Base-by-base conservation (phyloP, 1,284 basidiomycete genomes). In the Tylopilus orsonianus region DNA sequence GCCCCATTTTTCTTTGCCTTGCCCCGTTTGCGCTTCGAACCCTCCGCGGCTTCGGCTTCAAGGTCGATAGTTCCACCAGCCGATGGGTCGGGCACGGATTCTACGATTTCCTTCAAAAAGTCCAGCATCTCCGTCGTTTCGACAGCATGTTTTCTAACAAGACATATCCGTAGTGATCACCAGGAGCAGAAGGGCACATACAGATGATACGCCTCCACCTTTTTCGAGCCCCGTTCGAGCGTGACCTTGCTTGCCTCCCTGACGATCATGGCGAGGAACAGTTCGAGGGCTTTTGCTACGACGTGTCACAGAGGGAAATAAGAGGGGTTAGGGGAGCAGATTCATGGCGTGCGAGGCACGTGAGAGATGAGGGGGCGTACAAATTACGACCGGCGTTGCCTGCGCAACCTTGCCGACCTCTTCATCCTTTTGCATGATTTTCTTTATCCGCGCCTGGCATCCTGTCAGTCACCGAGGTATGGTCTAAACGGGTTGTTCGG, bases 361-460 rank as follows among this genome's bases (percentile, higher is more conserved):
- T 36, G 41, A 46, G 55, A 58, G 43, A 55, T 13, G 19, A 13
- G 18, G 42, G 35, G 19, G 83, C 93, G 69, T 65, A 98, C 97
- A 99, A 60, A 99, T 97, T 54, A 97, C 90, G 50, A 99, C 84
- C 0, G 97, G 97, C 5, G 96, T 97, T 13, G 93, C 95, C 64
- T 94, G 92, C 1, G 97, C 95, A 16, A 99, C 93, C 71, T 99
- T 99, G 48, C 97, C 96, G 14, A 99, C 96, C 67, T 99, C 96
- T 66, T 99, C 97, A 67, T 99, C 96, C 68, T 96, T 94, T 75
- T 99, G 96, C 93, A 99, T 99, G 53, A 99, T 97, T 75, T 95
- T 93, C 80, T 98, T 99, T 75, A 98, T 99, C 46, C 96, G 83
- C 7, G 96, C 96, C 91, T 93, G 53, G 32, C 41, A 20, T 52